Evolutionary conservation across 2,329 filamentous ascomycete species (phyloP).

Genomic region (Triangularia setosa): DNA sequence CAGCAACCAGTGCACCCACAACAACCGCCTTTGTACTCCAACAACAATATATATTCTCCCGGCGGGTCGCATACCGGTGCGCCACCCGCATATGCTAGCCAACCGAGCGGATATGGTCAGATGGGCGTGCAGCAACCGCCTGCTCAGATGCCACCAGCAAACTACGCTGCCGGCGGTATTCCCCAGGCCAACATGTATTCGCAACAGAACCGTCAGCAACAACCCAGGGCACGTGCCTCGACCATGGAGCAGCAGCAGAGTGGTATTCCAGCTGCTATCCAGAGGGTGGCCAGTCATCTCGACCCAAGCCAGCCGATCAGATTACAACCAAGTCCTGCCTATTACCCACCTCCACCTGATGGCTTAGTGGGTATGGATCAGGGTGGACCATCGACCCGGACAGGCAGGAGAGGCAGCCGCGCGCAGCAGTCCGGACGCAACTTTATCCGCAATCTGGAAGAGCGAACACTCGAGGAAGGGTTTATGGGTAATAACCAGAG

Average conservation of each 20-base stretch:
- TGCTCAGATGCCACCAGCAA: conserved; percentile 62
- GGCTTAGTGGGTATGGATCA: conserved; percentile 62
- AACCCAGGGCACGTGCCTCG: conserved; percentile 78
- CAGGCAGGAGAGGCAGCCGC: conserved; percentile 71
- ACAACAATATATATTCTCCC: conserved; percentile 76
- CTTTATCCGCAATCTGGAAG: conserved; percentile 92
- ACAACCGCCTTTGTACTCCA: conserved; percentile 69
- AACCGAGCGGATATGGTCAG: conserved; percentile 66
- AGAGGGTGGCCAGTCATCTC: conserved; percentile 91
- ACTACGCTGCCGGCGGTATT: conserved; percentile 50
- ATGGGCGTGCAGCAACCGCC: conserved; percentile 67
- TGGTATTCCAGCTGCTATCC: conserved; percentile 87
- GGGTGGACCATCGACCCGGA: conserved; percentile 51
- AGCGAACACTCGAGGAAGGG: conserved; percentile 88
- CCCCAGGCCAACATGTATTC: conserved; percentile 56
- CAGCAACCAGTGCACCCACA: conserved; percentile 42
- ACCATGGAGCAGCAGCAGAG: conserved; percentile 95
- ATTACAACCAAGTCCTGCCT: conserved; percentile 90
- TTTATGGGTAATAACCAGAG: conserved; percentile 61
- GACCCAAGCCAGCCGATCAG: conserved; percentile 93
- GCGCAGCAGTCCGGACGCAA: conserved; percentile 59
- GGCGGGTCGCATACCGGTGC: conserved; percentile 51
- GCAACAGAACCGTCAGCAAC: conserved; percentile 65
- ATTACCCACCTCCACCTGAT: conserved; percentile 90
- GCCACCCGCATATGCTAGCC: conserved; percentile 76